phyloP scores from a whole-genome alignment of 805 yeast species.

The Blastobotrys robertii region DNA sequence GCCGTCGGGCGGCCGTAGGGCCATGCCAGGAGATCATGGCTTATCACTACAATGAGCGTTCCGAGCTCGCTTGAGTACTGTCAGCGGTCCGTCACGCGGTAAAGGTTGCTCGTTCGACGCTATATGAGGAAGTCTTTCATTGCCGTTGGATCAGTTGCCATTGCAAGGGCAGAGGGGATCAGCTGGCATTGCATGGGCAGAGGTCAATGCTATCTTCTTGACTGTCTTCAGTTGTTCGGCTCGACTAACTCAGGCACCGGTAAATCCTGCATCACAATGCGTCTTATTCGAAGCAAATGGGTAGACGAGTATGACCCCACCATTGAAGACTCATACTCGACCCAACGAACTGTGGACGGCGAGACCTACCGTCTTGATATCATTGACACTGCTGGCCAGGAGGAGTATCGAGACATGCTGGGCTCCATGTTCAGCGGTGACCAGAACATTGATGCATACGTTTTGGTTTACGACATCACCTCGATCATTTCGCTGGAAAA shows the following conservation, averaged over 20 bases:
- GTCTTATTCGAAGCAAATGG: slow-evolving; percentile 26
- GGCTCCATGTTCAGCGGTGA: slow-evolving; percentile 27
- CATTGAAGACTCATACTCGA: slow-evolving; percentile 26
- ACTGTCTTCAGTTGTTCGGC: too few relatives aligned
- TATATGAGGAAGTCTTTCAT: too few relatives aligned
- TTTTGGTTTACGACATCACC: slow-evolving; percentile 28
- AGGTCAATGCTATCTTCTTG: too few relatives aligned
- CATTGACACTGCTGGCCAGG: slow-evolving; percentile 73
- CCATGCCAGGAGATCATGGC: too few relatives aligned
- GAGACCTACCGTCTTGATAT: slow-evolving; percentile 45
- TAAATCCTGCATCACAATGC: slow-evolving; percentile 26
- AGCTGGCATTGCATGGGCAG: too few relatives aligned
- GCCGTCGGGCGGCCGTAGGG: too few relatives aligned
- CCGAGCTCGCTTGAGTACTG: too few relatives aligned
- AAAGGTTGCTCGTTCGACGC: too few relatives aligned
- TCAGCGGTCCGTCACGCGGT: too few relatives aligned
- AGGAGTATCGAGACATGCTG: slow-evolving; percentile 58
- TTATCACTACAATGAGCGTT: too few relatives aligned
- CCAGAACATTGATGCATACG: slow-evolving; percentile 24
- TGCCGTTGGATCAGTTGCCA: too few relatives aligned
- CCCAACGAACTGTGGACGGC: slow-evolving; percentile 33
- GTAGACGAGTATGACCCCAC: slow-evolving; percentile 30
- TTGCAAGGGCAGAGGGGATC: too few relatives aligned
- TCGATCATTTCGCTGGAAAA: slow-evolving; percentile 22
- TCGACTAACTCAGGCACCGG: slow-evolving; percentile 16